Evolutionary conservation across 2,329 filamentous ascomycete genomes (phyloP), one percentile per base, ranked within the genome.

Genomic region (Cercospora sojina): DNA sequence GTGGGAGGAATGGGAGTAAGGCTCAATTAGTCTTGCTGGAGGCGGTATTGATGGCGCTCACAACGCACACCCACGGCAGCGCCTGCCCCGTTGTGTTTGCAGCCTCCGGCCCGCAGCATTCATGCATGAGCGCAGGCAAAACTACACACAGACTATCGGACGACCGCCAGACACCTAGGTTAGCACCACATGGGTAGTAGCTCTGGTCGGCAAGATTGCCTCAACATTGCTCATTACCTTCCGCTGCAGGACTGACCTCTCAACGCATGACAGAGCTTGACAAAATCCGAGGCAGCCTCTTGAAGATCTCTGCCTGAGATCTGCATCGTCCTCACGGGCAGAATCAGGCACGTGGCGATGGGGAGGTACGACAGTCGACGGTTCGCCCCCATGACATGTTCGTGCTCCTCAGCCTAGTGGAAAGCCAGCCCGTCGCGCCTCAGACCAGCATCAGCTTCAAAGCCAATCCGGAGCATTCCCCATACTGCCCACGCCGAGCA

Each of bases 401-500:
- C n/a, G n/a, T 47, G 41, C 41, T 47, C 10, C 9, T 23, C 41
- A 47, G 41, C 41, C 18, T 47, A 47, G 41, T 47, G 41, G 8
- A 13, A 47, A 47, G 18, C 23, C 41, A 47, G 23, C 41, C 41
- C 41, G 41, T 9, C 3, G 20, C 16, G 41, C 41, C 41, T 23
- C 18, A 47, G 41, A 47, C 41, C 18, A 23, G 20, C 41, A 47
- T 47, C 18, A 47, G 9, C 9, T 18, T 23, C 41, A 23, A 23
- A 47, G 41, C 20, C 41, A 47, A 47, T 23, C 6, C 25, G 29
- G 55, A 38, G 25, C 29, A 20, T 25, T 4, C 31, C 65, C 35
- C 71, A 62, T 29, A 38, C 9, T 6, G 51, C 64, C 31, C 29
- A 35, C 56, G 56, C 56, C 56, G 31, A 35, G 56, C 13, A 20